Evolutionary conservation across 1,139 yeast species (phyloP).

Genomic region (Zygotorulaspora mrakii): DNA sequence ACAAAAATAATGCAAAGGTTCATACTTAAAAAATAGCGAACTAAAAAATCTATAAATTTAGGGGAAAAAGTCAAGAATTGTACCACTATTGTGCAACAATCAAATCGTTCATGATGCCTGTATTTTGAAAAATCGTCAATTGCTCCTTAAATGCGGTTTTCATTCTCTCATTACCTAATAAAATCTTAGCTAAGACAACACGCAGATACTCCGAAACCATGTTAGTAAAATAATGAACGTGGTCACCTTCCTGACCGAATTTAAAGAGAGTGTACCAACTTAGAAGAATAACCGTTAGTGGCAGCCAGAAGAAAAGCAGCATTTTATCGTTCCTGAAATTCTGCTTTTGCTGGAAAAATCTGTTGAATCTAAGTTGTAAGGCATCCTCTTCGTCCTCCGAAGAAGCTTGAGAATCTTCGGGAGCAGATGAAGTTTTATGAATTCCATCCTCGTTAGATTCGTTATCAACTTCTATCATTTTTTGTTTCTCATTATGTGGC

Average conservation of each 20-base stretch:
- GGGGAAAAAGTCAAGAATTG: neutral
- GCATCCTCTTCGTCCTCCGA: slow-evolving; percentile 45
- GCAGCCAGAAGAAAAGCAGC: slow-evolving; percentile 87
- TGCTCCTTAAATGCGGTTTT: slow-evolving; percentile 49
- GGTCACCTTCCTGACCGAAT: slow-evolving; percentile 45
- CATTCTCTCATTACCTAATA: slow-evolving; percentile 69
- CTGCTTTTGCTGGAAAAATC: slow-evolving; percentile 57
- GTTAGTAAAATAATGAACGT: slow-evolving; percentile 30
- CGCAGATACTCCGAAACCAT: slow-evolving; percentile 48
- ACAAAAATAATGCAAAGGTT: neutral
- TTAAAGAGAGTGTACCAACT: slow-evolving; percentile 51
- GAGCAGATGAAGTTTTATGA: slow-evolving; percentile 15
- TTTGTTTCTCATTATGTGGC: slow-evolving; percentile 21
- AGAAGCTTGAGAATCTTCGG: slow-evolving; percentile 27
- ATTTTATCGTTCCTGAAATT: slow-evolving; percentile 77
- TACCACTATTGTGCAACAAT: slow-evolving; percentile 13
- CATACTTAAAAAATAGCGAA: slow-evolving; percentile 1
- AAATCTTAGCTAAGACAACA: slow-evolving; percentile 53
- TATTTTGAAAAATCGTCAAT: slow-evolving; percentile 29
- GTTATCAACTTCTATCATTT: slow-evolving; percentile 19
- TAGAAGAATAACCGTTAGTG: slow-evolving; percentile 53
- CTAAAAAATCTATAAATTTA: slow-evolving; percentile 1
- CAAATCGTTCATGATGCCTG: slow-evolving; percentile 24
- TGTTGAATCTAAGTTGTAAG: slow-evolving; percentile 50
- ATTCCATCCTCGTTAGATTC: slow-evolving; percentile 16